Conservation (phyloP, 2,329 filamentous ascomycete genomes). For the Salinomyces thailandicus region DNA sequence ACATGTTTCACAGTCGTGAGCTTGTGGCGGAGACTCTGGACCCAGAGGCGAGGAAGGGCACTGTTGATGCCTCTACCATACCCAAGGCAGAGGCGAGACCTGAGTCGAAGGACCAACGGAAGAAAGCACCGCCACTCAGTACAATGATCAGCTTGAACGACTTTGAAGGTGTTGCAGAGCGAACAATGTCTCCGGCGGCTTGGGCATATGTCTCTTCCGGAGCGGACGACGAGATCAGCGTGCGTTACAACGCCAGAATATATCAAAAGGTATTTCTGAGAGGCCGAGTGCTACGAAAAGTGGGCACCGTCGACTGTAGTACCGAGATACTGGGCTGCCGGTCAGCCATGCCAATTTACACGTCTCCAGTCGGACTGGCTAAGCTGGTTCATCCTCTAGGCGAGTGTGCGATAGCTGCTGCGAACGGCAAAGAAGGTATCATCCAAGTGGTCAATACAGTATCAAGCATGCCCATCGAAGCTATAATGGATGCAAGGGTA, state of each 20-base stretch:
- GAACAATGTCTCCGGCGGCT: constrained; percentile 25
- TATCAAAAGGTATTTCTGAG: constrained; percentile 35
- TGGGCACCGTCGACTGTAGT: constrained; percentile 24
- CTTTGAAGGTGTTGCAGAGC: constrained; percentile 30
- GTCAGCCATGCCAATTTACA: constrained; percentile 24
- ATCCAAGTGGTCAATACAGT: constrained; percentile 22
- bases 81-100: constrained; percentile 3
- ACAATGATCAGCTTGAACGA: constrained; percentile 37
- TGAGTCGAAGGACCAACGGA: constrained; percentile 16
- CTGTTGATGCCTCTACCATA: background rate
- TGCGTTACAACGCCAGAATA: constrained; percentile 29
- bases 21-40: constrained; percentile 33
- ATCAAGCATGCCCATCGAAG: constrained; percentile 18
- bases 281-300: constrained; percentile 34
- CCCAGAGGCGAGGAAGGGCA: constrained; percentile 27
- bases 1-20: constrained; percentile 39
- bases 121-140: constrained; percentile 34
- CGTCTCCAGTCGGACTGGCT: constrained; percentile 25
- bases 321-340: constrained; percentile 23
- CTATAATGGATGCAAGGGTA: constrained; percentile 18
- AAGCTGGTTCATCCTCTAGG: constrained; percentile 24
- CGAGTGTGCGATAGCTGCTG: constrained; percentile 22
- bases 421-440: constrained; percentile 17
- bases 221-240: constrained; percentile 38
- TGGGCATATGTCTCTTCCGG: constrained; percentile 38